These are phyloP conservation scores for Chloranthus sessilifolius DNA, from an alignment of 164 flowering plant species.

Conservation along the genomic window DNA sequence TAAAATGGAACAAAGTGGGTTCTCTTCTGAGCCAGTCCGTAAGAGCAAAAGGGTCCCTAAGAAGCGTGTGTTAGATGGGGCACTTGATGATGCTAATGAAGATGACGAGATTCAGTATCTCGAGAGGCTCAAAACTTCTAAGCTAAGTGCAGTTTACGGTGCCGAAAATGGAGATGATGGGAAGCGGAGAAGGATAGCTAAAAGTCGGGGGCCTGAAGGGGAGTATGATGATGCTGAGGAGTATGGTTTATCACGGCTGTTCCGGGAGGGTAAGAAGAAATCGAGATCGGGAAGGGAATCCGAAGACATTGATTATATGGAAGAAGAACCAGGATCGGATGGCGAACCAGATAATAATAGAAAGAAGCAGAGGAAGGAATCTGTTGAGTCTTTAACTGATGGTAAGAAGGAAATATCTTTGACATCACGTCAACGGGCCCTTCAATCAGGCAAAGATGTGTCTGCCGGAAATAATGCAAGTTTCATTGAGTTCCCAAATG, in stretches of 20 bases:
- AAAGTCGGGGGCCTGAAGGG: slow-evolving; percentile 18
- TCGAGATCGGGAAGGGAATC: slow-evolving; percentile 36
- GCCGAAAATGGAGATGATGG: slow-evolving; percentile 37
- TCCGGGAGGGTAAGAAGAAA: slow-evolving; percentile 47
- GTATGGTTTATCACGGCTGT: slow-evolving; percentile 19
- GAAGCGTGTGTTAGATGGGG: slow-evolving; percentile 58
- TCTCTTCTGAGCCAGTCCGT: slow-evolving; percentile 49
- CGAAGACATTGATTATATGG: slow-evolving; percentile 59
- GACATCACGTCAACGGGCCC: slow-evolving; percentile 93
- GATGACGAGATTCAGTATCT: slow-evolving; percentile 90
- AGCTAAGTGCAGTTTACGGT: slow-evolving; percentile 12
- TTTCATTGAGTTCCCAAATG: slow-evolving; percentile 84
- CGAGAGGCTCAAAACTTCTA: slow-evolving; percentile 65
- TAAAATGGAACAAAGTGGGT: slow-evolving; percentile 29
- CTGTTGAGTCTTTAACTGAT: slow-evolving; percentile 43
- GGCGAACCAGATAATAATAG: slow-evolving; percentile 40
- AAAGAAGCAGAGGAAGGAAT: slow-evolving; percentile 56
- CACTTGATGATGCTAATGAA: slow-evolving; percentile 62
- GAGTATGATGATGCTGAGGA: slow-evolving; percentile 20
- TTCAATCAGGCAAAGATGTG: slow-evolving; percentile 69
- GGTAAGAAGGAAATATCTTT: slow-evolving; percentile 66
- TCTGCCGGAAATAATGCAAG: slow-evolving; percentile 41
- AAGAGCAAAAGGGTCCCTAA: slow-evolving; percentile 86
- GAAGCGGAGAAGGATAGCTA: slow-evolving; percentile 43
- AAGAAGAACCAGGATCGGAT: slow-evolving; percentile 51